Base-by-base conservation (phyloP, 352 stramenopile species). In the Globisporangium abappressorium region DNA sequence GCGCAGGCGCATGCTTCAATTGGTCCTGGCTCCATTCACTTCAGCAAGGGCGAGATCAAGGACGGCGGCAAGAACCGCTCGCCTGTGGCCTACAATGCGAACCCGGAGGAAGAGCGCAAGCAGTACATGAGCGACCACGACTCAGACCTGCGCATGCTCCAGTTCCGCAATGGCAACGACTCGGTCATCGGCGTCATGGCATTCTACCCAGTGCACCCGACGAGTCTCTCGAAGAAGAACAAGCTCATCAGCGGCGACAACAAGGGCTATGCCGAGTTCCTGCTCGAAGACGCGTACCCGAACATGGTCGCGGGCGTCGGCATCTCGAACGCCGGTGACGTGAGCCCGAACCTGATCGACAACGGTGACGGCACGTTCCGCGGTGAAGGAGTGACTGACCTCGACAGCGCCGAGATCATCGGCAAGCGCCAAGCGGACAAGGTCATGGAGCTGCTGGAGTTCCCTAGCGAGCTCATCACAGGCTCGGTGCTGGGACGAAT, bases 191-290 rank as follows among this genome's bases (percentile, higher is more conserved):
- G 84, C 9, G 65, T 89, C 7, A 26, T 96, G 54, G 88, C 84
- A n/a, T 96, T 88, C 57, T 84, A 78, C 57, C 81, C 86, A 1
- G 87, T 95, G 11, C 88, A 97, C 61, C 77, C 81, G n/a, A 97
- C 89, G 22, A 92, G 76, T 70, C 80, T 97, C 65, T 90, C 81
- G 22, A 73, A 79, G 47, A 79, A 74, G 33, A 96, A 96, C 69
- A 61, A 70, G 2, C 70, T 96, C 9, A 77, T 95, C 57, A 91
- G 76, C 43, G 85, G 84, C 30, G 88, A 96, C 76, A 96, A 97
- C 71, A 92, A 94, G 67, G 78, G 76, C 1, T 83, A 84, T 47
- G 78, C 78, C 9, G 76, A 82, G 65, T 85, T 81, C 36, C 28
- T 81, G 5, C 41, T 83, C 2, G 78, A 85, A 47, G 64, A 79